These are phyloP conservation scores for Dactylellina sp. DNA, from an alignment of 2,329 filamentous ascomycete genomes.

Conservation along the genomic window DNA sequence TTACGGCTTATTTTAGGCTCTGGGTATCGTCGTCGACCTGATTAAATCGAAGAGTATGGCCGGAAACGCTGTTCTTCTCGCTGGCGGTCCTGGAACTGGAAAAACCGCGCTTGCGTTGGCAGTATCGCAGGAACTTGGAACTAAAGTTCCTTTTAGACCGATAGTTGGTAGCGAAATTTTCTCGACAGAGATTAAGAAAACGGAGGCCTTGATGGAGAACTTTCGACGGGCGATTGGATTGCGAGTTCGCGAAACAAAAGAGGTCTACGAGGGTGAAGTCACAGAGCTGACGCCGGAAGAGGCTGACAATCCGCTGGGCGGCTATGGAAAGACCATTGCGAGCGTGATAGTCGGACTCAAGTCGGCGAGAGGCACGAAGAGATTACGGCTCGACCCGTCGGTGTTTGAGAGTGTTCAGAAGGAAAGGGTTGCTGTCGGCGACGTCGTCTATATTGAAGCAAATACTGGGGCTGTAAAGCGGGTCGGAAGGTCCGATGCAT, in stretches of 20 bases:
- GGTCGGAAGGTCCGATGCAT: constrained; percentile 94
- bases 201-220: constrained; percentile 98
- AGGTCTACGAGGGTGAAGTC: constrained; percentile 98
- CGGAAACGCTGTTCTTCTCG: constrained; percentile 89
- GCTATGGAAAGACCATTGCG: constrained; percentile 97
- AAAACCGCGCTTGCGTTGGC: constrained; percentile 97
- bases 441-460: constrained; percentile 99
- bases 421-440: constrained; percentile 93
- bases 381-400: constrained; percentile 93
- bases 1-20: constrained; percentile 72
- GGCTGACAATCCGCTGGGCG: constrained; percentile 95
- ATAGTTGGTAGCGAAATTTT: constrained; percentile 99
- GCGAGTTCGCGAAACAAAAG: constrained; percentile 97
- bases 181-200: constrained; percentile 99
- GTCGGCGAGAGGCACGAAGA: constrained; percentile 96
- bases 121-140: constrained; percentile 95
- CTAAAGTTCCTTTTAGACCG: constrained; percentile 97
- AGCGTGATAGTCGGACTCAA: constrained; percentile 94
- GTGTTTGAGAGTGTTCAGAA: constrained; percentile 99
- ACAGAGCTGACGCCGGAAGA: constrained; percentile 98
- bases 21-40: constrained; percentile 93
- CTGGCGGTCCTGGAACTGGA: constrained; percentile 93
- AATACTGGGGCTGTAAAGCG: constrained; percentile 98
- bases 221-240: constrained; percentile 92
- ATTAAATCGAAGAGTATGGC: constrained; percentile 98